phyloP scores from a whole-genome alignment of 2,329 filamentous ascomycete species.

The Fusarium camptoceras region DNA sequence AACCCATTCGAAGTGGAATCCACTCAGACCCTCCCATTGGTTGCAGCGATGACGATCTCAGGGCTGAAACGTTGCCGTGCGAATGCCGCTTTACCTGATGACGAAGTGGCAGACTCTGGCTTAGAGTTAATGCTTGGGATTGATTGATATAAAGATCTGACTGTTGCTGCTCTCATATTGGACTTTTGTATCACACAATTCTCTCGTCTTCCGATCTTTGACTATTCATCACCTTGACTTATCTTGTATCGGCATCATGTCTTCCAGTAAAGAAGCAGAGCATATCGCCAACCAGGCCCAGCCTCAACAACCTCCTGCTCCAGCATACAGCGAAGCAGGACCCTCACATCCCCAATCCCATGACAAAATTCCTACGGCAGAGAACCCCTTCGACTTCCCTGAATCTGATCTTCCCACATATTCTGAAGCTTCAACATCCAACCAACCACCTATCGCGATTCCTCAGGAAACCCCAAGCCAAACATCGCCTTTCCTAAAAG shows the following conservation, averaged over 20 bases:
- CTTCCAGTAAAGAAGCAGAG: constrained; percentile 27
- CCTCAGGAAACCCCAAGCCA: constrained; percentile 53
- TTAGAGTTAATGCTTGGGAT: not conserved
- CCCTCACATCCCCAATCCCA: not conserved
- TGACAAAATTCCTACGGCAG: constrained; percentile 46
- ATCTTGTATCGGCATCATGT: constrained; percentile 14
- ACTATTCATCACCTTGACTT: not conserved
- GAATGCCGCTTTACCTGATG: constrained; percentile 32
- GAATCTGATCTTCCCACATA: constrained; percentile 50
- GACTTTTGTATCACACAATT: not conserved
- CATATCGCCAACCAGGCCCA: constrained; percentile 11
- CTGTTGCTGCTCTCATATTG: not conserved
- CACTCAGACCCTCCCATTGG: constrained; percentile 11
- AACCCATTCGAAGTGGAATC: constrained; percentile 13
- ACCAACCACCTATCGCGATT: constrained; percentile 54
- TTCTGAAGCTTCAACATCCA: constrained; percentile 31
- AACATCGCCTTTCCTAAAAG: constrained; percentile 54
- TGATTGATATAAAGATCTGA: constrained; percentile 18
- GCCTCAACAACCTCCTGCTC: constrained; percentile 6
- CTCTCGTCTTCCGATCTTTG: not conserved
- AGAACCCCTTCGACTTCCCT: constrained; percentile 57
- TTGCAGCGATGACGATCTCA: not conserved
- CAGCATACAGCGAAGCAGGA: constrained; percentile 20
- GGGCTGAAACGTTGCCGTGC: constrained; percentile 20
- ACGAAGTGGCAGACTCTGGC: constrained; percentile 20